A percentile compares a stretch with the other conserved stretches of the same genome.
phyloP scores from a whole-genome alignment of 2,329 filamentous ascomycete species.

The Stachybotrys elegans region DNA sequence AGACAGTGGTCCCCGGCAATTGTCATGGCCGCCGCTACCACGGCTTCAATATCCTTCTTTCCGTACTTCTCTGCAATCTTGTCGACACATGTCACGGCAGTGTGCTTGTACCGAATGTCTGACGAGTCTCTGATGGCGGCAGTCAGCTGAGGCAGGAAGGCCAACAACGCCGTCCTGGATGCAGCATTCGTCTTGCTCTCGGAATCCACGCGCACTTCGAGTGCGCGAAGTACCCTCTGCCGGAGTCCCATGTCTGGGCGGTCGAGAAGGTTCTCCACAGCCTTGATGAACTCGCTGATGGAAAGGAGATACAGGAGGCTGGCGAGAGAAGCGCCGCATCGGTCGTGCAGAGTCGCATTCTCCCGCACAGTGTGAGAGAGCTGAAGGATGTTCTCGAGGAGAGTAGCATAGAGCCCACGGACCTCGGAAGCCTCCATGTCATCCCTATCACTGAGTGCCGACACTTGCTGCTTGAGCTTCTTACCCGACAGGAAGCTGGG shows the following conservation, averaged over 20 bases:
- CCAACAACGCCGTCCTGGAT: constrained; percentile 66
- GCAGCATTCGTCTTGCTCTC: constrained; percentile 64
- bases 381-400: constrained; percentile 60
- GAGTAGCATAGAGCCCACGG: constrained; percentile 62
- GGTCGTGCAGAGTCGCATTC: constrained; percentile 49
- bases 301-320: constrained; percentile 81
- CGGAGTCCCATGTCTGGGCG: constrained; percentile 70
- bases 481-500: constrained; percentile 54
- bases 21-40: constrained; percentile 68
- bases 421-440: constrained; percentile 63
- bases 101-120: constrained; percentile 74
- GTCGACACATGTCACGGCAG: constrained; percentile 84
- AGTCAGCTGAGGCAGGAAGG: constrained; percentile 75
- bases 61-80: constrained; percentile 93
- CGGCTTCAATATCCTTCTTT: constrained; percentile 77
- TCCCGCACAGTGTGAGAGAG: constrained; percentile 61
- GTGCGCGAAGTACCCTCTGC: constrained; percentile 72
- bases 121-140: constrained; percentile 68
- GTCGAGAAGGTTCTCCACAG: constrained; percentile 75
- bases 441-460: constrained; percentile 52
- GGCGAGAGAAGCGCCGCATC: constrained; percentile 66
- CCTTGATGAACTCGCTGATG: constrained; percentile 82
- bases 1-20: constrained; percentile 75
- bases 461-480: constrained; percentile 51
- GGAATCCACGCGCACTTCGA: constrained; percentile 73